Evolutionary conservation across 1,139 yeast genomes (phyloP), one percentile per base, ranked within the genome.

Genomic region (Arxiozyma bovina): DNA sequence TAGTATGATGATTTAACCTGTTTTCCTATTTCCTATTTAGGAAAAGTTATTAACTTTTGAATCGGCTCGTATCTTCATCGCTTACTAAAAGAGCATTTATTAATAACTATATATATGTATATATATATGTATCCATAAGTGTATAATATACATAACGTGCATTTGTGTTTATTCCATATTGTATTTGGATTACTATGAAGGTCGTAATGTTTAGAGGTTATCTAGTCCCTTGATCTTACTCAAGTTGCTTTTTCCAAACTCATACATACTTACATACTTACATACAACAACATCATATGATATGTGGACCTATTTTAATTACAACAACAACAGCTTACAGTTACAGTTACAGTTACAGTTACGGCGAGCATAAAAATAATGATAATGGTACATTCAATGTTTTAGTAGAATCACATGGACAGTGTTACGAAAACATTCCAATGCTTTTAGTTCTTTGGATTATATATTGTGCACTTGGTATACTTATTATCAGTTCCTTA

Each of bases 31-130:
- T 17, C 46, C 46, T 18, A 11, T 23, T 34, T 12, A 25, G 48
- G 48, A 15, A 46, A 46, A 46, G 48, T 46, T 23, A 46, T 46
- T 46, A 46, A 46, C 18, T 25, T 25, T 6, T 30, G 21, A 12
- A 12, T 18, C 48, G 48, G 48, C 42, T 46, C 48, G 48, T 46
- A 46, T 34, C 38, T 41, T 46, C 48, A 30, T 27, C 45, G 17
- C 45, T 43, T 21, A 23, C 3, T 27, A 27, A 27, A 8, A 27
- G 2, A 27, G 8, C 30, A 27, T 27, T 27, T 11, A 27, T 27
- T 27, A 8, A 27, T 11, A 27, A 27, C 8, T 27, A 27, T 11
- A 27, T 27, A 27, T 7, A 27, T 27, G 8, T 11, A 27, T 27
- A 27, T 27, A 27, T 27, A 27, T 11, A 27, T 27, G 8, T 27